These are phyloP conservation scores for Pichia membranifaciens DNA, from an alignment of 805 yeast species.

Conservation along the genomic window DNA sequence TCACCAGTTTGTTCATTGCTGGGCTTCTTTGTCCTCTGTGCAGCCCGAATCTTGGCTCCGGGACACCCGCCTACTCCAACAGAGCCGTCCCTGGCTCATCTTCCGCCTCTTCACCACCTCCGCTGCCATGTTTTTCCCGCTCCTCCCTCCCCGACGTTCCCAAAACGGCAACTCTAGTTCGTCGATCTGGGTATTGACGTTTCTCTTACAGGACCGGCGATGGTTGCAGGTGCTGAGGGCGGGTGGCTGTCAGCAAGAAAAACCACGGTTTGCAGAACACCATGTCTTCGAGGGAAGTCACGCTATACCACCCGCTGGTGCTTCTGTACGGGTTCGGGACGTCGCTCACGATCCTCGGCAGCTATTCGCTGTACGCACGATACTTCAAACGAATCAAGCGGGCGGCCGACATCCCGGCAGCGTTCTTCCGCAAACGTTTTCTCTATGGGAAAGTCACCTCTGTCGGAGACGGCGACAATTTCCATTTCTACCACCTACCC, in stretches of 20 bases:
- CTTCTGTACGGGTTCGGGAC: constrained; percentile 28
- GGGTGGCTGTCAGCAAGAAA: too few relatives aligned
- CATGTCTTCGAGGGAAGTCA: constrained; percentile 16
- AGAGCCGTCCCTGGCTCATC: too few relatives aligned
- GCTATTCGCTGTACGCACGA: constrained; percentile 39
- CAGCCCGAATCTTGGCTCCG: too few relatives aligned
- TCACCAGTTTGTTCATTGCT: too few relatives aligned
- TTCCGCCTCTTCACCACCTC: too few relatives aligned
- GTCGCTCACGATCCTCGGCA: constrained; percentile 33
- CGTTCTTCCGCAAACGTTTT: constrained; percentile 38
- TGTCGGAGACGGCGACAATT: constrained; percentile 95
- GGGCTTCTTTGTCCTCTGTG: too few relatives aligned
- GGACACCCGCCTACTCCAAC: too few relatives aligned
- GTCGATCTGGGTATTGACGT: too few relatives aligned
- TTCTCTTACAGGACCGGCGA: too few relatives aligned
- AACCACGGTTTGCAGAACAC: too few relatives aligned
- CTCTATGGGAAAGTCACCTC: constrained; percentile 73
- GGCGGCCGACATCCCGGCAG: constrained; percentile 45
- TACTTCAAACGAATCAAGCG: constrained; percentile 46
- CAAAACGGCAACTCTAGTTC: neutral
- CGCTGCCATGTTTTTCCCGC: too few relatives aligned
- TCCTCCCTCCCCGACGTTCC: neutral
- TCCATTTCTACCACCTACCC: constrained; percentile 87
- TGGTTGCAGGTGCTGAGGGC: too few relatives aligned
- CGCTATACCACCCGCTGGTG: constrained; percentile 26